Base-by-base conservation (phyloP, 352 stramenopile genomes). In the Phytophthora fragariae region DNA sequence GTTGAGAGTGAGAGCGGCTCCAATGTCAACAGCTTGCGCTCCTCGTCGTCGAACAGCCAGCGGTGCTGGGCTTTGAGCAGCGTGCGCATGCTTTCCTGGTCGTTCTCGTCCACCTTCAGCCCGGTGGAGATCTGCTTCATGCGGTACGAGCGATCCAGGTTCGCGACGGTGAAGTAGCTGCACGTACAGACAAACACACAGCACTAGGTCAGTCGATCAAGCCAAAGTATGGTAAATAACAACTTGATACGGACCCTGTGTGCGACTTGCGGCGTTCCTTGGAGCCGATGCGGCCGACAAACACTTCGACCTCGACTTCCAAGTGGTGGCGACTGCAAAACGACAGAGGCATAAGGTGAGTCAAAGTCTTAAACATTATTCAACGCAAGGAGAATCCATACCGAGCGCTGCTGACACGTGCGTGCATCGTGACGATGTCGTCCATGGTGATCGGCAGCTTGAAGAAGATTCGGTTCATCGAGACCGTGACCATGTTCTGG, bases 271-370 rank as follows among this genome's bases (percentile, higher is more conserved):
- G 81, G 5, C 77, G 79, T 50, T 83, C 75, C 17, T 66, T 72
- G 6, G 77, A 86, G 53, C 78, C 78, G 14, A 88, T 88, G 31
- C 76, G 82, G 33, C 76, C 81, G 5, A 92, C 81, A 56, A 91
- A 91, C 57, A 92, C 83, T 58, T 92, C 83, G 24, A 91, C 85
- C 68, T 92, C 85, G n/a, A 92, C 82, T 66, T 92, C 85, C 49
- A 92, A 70, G 58, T 85, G 84, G 64, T 91, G 72, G 37, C 79
- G 83, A n/a, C 85, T 91, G 60, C 12, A 50, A 39, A 54, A 49
- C 15, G 70, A 53, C 12, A 37, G 7, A 2, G 3, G 9, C 12
- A 15, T 12, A 47, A 21, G 12, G 33, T 44, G 10, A 57, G 52
- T 62, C 54, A 46, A 46, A 47, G 5, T 1, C 15, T 5, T 12